phyloP scores from a whole-genome alignment of 2,329 filamentous ascomycete genomes.

The Stemphylium lycopersici region DNA sequence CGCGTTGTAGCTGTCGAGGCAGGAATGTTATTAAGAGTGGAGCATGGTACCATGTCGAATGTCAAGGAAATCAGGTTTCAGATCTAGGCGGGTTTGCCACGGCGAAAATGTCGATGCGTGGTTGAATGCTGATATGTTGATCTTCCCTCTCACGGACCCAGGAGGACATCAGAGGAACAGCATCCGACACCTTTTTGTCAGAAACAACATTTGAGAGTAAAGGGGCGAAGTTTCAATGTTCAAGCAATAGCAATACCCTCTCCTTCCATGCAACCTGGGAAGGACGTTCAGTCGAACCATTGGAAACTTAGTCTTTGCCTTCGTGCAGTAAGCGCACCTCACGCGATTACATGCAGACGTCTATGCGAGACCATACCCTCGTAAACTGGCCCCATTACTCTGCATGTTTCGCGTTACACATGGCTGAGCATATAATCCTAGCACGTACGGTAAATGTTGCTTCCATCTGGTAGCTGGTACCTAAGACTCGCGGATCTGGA shows the following conservation, averaged over 20 bases:
- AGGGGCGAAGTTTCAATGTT: too few relatives aligned
- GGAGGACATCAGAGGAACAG: too few relatives aligned
- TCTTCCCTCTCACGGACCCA: too few relatives aligned
- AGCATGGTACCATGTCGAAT: not conserved
- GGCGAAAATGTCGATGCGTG: too few relatives aligned
- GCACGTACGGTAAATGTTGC: not conserved
- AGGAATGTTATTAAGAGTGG: too few relatives aligned
- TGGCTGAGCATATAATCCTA: not conserved
- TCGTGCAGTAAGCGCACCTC: not conserved
- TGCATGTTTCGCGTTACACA: not conserved
- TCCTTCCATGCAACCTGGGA: not conserved
- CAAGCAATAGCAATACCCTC: too few relatives aligned
- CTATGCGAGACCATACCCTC: not conserved
- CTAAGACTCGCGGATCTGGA: not conserved
- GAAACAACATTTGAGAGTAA: too few relatives aligned
- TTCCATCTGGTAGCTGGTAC: not conserved
- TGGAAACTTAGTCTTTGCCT: not conserved
- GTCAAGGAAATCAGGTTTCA: too few relatives aligned
- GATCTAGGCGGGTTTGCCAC: too few relatives aligned
- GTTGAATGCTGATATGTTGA: too few relatives aligned
- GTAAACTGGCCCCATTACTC: not conserved
- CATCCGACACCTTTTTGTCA: too few relatives aligned
- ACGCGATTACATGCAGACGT: not conserved
- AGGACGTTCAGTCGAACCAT: too few relatives aligned
- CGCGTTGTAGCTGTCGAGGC: not conserved